Evolutionary conservation across 768 basidiomycete genomes (phyloP).

Genomic region (Boletus rubescentipes): DNA sequence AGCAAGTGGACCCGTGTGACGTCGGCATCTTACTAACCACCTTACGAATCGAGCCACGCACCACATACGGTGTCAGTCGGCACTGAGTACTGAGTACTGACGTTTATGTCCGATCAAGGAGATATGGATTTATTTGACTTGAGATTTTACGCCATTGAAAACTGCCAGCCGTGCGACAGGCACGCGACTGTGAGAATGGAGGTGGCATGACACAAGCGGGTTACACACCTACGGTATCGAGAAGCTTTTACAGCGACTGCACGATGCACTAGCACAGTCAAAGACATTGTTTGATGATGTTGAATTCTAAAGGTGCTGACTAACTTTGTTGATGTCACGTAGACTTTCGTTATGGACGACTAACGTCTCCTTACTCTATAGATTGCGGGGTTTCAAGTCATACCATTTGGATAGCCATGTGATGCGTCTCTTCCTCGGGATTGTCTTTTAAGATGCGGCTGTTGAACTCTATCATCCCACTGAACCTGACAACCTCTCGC

Average conservation of each 20-base stretch:
- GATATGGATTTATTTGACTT: neutral
- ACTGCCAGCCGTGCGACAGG: neutral
- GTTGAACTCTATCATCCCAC: no score
- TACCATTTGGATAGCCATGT: no score
- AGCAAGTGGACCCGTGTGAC: neutral
- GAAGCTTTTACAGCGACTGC: no score
- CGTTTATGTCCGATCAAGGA: neutral
- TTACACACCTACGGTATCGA: no score
- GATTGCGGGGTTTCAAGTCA: no score
- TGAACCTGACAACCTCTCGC: no score
- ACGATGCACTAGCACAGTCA: no score
- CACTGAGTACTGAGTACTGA: neutral
- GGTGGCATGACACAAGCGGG: no score
- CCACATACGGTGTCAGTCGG: neutral
- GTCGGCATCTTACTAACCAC: neutral
- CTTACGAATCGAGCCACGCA: neutral
- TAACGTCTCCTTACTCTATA: no score
- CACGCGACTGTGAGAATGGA: neutral
- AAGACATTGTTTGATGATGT: slow-evolving; percentile 6
- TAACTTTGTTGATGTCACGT: neutral
- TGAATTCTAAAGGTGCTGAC: slow-evolving; percentile 10
- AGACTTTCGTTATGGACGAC: no score
- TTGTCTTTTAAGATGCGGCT: no score
- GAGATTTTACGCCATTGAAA: neutral
- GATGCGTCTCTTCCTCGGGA: no score